phyloP scores from a whole-genome alignment of 495 filamentous ascomycete species.

The Aspergillus ellipticus region DNA sequence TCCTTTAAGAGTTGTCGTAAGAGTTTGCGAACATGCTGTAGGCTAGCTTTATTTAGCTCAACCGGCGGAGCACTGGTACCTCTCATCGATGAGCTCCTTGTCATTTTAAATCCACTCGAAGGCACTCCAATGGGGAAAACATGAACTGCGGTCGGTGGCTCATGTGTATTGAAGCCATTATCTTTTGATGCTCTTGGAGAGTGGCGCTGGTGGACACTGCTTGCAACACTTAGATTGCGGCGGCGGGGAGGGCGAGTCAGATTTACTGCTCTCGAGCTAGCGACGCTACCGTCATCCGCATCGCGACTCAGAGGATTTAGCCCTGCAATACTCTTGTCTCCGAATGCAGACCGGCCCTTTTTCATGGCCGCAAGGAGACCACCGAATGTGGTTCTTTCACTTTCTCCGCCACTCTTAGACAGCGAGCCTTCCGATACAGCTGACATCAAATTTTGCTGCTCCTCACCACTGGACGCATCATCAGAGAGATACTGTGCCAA shows the following conservation, averaged over 20 bases:
- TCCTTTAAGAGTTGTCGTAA: conserved; percentile 80
- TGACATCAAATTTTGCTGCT: conserved; percentile 82
- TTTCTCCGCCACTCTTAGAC: conserved; percentile 48
- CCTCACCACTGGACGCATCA: conserved; percentile 85
- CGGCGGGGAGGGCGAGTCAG: conserved; percentile 53
- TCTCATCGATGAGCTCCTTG: conserved; percentile 80
- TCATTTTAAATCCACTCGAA: conserved; percentile 55
- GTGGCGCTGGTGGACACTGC: conserved; percentile 60
- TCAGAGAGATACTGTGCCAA: conserved; percentile 94
- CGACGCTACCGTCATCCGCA: conserved; percentile 54
- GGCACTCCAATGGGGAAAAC: conserved; percentile 18
- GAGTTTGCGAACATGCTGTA: conserved; percentile 82
- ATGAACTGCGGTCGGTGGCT: conserved; percentile 18
- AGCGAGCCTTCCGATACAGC: conserved; percentile 55
- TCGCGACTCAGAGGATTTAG: conserved; percentile 61
- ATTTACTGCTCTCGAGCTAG: conserved; percentile 55
- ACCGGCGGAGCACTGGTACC: conserved; percentile 68
- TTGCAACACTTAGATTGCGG: conserved; percentile 75
- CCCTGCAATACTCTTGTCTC: conserved; percentile 64
- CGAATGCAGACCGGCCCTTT: conserved; percentile 67
- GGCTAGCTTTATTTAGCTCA: conserved; percentile 79
- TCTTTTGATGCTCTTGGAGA: conserved; percentile 60
- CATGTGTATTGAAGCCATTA: conserved; percentile 32
- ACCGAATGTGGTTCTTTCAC: conserved; percentile 49
- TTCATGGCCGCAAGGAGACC: conserved; percentile 61